Conservation (phyloP, 139 green algal species). For the Picochlorum sp. region DNA sequence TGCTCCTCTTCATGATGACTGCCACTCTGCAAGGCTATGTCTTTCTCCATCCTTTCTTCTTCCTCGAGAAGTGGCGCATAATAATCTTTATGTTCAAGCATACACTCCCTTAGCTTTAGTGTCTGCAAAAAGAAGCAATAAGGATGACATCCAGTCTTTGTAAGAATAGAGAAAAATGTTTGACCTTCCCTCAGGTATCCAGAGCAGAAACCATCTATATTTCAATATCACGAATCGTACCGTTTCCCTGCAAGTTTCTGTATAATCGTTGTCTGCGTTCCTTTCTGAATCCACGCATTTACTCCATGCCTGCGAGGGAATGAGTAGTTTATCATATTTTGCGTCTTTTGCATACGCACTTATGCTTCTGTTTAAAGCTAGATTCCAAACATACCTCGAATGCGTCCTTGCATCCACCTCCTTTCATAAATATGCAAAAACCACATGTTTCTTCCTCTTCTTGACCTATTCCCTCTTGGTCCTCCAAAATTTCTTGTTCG, state of each 20-base stretch:
- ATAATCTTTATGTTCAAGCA: conserved; percentile 51
- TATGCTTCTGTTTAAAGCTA: no score
- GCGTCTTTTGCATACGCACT: neutral
- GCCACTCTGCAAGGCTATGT: neutral
- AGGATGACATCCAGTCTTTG: neutral
- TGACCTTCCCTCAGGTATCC: no score
- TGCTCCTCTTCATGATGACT: conserved; percentile 1
- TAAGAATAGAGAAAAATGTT: neutral
- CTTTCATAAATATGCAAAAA: conserved; percentile 85
- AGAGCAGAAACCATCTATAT: neutral
- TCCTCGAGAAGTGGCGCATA: conserved; percentile 43
- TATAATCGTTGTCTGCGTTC: conserved; percentile 37
- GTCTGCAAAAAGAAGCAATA: conserved; percentile 20
- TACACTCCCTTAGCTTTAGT: conserved; percentile 46
- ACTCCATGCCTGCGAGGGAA: conserved; percentile 33
- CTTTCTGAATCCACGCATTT: conserved; percentile 54
- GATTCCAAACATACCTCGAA: conserved; percentile 32
- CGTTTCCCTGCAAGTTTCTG: conserved; percentile 42
- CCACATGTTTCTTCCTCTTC: conserved; percentile 67
- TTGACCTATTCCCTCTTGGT: conserved; percentile 54
- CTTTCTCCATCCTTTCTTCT: conserved; percentile 13
- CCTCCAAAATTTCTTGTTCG: no score
- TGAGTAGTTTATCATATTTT: neutral
- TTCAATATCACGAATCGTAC: conserved; percentile 10
- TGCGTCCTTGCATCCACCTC: conserved; percentile 45